Base-by-base conservation (phyloP, 2,329 filamentous ascomycete species). In the Nigrospora oryzae region DNA sequence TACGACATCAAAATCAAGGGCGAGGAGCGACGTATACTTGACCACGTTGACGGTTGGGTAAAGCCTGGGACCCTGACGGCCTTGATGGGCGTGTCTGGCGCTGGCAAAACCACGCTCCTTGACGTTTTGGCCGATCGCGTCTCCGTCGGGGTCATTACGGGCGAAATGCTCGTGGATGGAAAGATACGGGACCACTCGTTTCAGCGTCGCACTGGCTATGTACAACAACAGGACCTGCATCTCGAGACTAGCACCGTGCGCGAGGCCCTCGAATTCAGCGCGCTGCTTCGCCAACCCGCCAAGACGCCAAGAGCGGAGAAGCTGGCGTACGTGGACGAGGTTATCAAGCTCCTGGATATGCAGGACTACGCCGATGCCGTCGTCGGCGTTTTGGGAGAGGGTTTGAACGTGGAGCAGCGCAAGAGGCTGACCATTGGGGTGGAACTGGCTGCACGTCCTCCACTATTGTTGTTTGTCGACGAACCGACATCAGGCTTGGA, bases 11-110 rank as follows among this genome's bases (percentile, higher is more conserved):
- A 84, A 53, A 86, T 94, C 64, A 91, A 93, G 64, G 74, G 73
- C 1, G 77, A 87, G 51, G 66, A 73, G 1, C 77, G 87, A 14
- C 75, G 84, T 15, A 61, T 95, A 48, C 66, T 95, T 42, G 83
- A 95, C 52, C 70, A 89, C 45, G 85, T 95, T 2, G 80, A 86
- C 52, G 89, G 89, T 5, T 95, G 87, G 86, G 87, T 95, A 45
- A 90, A 90, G 61, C 89, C 89, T 0, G 89, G 89, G 28, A 94
- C 86, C 2, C 67, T 94, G 34, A 95, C 89, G 3, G 89, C 88
- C 2, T 70, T 94, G 1, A 86, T 86, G 83, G 74, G 82, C 62
- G 80, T 81, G 10, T 80, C 77, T 38, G 83, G 84, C 55, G 84
- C 84, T 31, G 84, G 84, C 44, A 88, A 87, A 59, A 87, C 84